Percentiles rank a stretch among this genome's conserved stretches.
Conservation (phyloP, 352 stramenopile genomes). For the Globisporangium nagaii region DNA sequence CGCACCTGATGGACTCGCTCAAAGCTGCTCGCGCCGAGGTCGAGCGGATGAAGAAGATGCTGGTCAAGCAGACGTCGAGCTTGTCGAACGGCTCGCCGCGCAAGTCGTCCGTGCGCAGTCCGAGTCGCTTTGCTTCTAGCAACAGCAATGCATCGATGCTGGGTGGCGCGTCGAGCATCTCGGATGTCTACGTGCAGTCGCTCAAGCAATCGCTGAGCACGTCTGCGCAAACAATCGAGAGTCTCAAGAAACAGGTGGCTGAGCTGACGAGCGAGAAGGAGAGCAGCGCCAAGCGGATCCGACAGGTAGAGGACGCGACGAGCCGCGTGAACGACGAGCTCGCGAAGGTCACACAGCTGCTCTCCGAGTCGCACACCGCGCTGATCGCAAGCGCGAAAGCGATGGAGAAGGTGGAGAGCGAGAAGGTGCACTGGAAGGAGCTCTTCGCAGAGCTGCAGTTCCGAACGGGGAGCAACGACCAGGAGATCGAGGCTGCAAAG, state of each 20-base stretch:
- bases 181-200: constrained; percentile 25
- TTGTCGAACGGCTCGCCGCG: constrained; percentile 2
- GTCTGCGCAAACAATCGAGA: constrained; percentile 27
- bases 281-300: constrained; percentile 14
- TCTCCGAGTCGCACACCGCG: constrained; percentile 36
- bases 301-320: constrained; percentile 24
- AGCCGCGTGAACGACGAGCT: constrained; percentile 35
- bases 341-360: constrained; percentile 30
- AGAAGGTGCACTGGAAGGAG: constrained; percentile 34
- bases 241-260: constrained; percentile 30
- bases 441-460: constrained; percentile 38
- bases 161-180: constrained; percentile 6
- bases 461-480: constrained; percentile 21
- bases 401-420: constrained; percentile 20
- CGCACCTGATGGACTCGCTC: constrained; percentile 47
- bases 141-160: neutral
- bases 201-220: constrained; percentile 41
- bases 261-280: constrained; percentile 34
- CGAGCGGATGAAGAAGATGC: constrained; percentile 47
- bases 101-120: constrained; percentile 5
- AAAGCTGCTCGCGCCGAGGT: constrained; percentile 31
- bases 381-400: constrained; percentile 33
- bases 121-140: neutral
- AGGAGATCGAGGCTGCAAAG: constrained; percentile 26
- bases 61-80: constrained; percentile 19